Evolutionary conservation across 805 yeast species (phyloP).

Genomic region (Kodamaea sagamina): DNA sequence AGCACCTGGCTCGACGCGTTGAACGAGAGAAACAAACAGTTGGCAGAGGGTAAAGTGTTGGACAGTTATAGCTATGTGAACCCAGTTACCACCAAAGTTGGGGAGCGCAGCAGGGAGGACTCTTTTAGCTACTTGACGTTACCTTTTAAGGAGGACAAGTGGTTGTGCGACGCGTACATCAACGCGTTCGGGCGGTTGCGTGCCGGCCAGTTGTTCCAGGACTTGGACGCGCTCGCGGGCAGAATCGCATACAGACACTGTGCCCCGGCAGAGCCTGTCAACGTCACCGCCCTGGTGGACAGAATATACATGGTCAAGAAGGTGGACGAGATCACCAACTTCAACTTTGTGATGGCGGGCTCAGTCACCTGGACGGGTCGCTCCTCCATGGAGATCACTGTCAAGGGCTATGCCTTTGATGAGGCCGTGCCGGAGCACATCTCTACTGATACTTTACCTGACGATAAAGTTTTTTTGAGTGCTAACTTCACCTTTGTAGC

Average conservation of each 20-base stretch:
- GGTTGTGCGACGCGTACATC: slow-evolving; percentile 83
- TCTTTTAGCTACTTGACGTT: slow-evolving; percentile 69
- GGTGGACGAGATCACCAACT: slow-evolving; percentile 72
- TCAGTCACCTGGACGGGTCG: slow-evolving; percentile 92
- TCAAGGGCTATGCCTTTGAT: slow-evolving; percentile 79
- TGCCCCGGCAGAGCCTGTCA: slow-evolving; percentile 93
- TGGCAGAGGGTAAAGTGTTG: slow-evolving; percentile 69
- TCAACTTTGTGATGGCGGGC: slow-evolving; percentile 85
- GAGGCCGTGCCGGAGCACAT: slow-evolving; percentile 53
- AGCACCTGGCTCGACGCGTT: slow-evolving; percentile 90
- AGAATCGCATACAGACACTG: slow-evolving; percentile 91
- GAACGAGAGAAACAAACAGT: slow-evolving; percentile 67
- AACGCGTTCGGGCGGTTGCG: slow-evolving; percentile 89
- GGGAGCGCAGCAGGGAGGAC: slow-evolving; percentile 74
- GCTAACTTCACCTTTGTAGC: slow-evolving; percentile 97
- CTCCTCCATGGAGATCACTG: slow-evolving; percentile 93
- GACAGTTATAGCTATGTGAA: slow-evolving; percentile 72
- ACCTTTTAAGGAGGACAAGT: slow-evolving; percentile 82
- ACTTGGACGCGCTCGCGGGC: slow-evolving; percentile 91
- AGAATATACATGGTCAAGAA: slow-evolving; percentile 84
- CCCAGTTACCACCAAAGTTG: slow-evolving; percentile 68
- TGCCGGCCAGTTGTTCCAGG: slow-evolving; percentile 93
- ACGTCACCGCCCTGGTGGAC: slow-evolving; percentile 94
- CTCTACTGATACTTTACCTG: slow-evolving; percentile 58
- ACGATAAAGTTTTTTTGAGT: slow-evolving; percentile 72